These are phyloP conservation scores for Solanum piurae DNA, from an alignment of 257 asterid species.

Conservation along the genomic window DNA sequence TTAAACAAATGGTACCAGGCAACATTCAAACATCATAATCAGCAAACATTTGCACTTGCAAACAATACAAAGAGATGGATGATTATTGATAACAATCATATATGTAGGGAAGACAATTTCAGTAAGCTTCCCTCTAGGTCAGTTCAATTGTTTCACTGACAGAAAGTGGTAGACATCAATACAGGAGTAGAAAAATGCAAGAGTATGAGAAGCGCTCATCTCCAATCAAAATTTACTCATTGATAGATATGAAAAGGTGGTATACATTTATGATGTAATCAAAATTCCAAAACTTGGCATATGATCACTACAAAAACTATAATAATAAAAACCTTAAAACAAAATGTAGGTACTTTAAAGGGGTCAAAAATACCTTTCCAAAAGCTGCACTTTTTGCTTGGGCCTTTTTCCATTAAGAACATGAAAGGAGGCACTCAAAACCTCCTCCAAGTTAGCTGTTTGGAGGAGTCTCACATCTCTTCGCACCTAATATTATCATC, in stretches of 20 bases:
- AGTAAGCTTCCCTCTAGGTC: neutral
- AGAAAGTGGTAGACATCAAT: neutral
- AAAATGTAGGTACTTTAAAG: neutral
- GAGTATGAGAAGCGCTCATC: neutral
- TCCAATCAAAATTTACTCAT: neutral
- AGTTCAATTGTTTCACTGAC: neutral
- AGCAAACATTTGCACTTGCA: neutral
- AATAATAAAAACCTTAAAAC: neutral
- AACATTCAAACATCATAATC: neutral
- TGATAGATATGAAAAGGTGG: neutral
- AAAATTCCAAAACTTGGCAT: neutral
- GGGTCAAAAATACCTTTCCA: conserved; percentile 48
- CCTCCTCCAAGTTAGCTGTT: conserved; percentile 55
- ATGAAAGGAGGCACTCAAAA: conserved; percentile 48
- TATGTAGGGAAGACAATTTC: neutral
- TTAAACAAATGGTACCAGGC: neutral
- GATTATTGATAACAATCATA: neutral
- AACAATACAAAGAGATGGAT: neutral
- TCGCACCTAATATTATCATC: conserved; percentile 42
- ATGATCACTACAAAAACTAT: neutral
- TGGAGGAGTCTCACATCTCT: conserved; percentile 78
- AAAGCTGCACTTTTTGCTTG: conserved; percentile 72
- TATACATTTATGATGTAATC: neutral
- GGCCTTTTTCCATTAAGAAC: conserved; percentile 74
- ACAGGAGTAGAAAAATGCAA: neutral